Percentiles rank a stretch among this genome's conserved stretches.
Evolutionary conservation across 106 monocot genomes (phyloP).

Genomic region (Platanthera guangdongensis): DNA sequence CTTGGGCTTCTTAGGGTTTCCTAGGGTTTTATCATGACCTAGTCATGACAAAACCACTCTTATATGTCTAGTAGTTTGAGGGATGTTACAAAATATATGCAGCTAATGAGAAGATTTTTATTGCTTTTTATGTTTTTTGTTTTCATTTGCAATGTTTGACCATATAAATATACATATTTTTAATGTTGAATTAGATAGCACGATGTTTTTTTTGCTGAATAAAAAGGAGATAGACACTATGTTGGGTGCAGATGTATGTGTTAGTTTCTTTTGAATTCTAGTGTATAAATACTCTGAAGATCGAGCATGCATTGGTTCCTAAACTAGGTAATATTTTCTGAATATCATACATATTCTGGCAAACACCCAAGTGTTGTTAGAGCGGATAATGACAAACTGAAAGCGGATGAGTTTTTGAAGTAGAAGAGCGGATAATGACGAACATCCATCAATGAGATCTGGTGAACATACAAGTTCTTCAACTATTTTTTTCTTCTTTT

Average conservation of each 20-base stretch:
- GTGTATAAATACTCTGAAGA: constrained; percentile 5
- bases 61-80: too few relatives aligned
- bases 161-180: too few relatives aligned
- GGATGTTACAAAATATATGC: too few relatives aligned
- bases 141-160: too few relatives aligned
- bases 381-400: constrained; percentile 38
- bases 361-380: constrained; percentile 11
- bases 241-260: constrained; percentile 87
- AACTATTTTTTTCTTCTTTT: too few relatives aligned
- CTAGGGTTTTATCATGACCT: too few relatives aligned
- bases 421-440: constrained; percentile 39
- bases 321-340: constrained; percentile 98
- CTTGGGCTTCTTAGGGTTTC: too few relatives aligned
- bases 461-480: too few relatives aligned
- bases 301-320: constrained; percentile 47
- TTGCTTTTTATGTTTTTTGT: too few relatives aligned
- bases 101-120: too few relatives aligned
- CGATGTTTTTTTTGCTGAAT: constrained; percentile 52
- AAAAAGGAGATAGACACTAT: constrained; percentile 61
- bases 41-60: too few relatives aligned
- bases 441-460: too few relatives aligned
- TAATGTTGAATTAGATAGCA: constrained; percentile 2
- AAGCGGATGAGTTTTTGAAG: constrained; percentile 94
- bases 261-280: constrained; percentile 13
- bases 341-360: constrained; percentile 40